phyloP scores from a whole-genome alignment of 139 green algal genomes.

The Chlorella sp. region DNA sequence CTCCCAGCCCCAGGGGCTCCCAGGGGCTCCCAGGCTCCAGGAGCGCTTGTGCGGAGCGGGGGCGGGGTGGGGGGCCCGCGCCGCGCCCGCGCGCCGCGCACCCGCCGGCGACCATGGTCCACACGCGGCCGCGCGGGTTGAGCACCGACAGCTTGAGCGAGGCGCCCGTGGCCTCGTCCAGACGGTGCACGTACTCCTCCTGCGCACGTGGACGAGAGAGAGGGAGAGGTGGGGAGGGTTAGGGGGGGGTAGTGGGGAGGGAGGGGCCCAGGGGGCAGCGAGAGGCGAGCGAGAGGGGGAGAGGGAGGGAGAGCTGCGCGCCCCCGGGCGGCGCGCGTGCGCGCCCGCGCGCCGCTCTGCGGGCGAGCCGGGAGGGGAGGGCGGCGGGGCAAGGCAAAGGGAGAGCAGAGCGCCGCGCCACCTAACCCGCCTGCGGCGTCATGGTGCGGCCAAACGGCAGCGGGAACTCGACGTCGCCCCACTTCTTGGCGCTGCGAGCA shows the following conservation, averaged over 20 bases:
- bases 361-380: too few relatives aligned
- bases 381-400: too few relatives aligned
- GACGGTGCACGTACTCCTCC: conserved; percentile 59
- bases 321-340: too few relatives aligned
- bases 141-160: conserved; percentile 93
- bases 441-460: conserved; percentile 88
- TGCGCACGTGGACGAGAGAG: neutral
- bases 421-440: conserved; percentile 34
- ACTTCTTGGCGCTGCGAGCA: conserved; percentile 41
- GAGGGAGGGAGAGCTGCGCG: too few relatives aligned
- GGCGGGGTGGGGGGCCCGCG: neutral
- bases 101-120: conserved; percentile 86
- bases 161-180: conserved; percentile 82
- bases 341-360: too few relatives aligned
- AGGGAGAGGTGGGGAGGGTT: too few relatives aligned
- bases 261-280: too few relatives aligned
- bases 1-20: too few relatives aligned
- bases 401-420: neutral
- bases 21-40: too few relatives aligned
- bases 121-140: conserved; percentile 88
- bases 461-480: conserved; percentile 84
- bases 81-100: neutral
- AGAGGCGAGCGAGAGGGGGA: too few relatives aligned
- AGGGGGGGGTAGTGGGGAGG: too few relatives aligned
- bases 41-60: neutral